Evolutionary conservation across 306 rosid genomes (phyloP), one percentile per base, ranked within the genome.

Genomic region (Fragaria nilgerrensis): DNA sequence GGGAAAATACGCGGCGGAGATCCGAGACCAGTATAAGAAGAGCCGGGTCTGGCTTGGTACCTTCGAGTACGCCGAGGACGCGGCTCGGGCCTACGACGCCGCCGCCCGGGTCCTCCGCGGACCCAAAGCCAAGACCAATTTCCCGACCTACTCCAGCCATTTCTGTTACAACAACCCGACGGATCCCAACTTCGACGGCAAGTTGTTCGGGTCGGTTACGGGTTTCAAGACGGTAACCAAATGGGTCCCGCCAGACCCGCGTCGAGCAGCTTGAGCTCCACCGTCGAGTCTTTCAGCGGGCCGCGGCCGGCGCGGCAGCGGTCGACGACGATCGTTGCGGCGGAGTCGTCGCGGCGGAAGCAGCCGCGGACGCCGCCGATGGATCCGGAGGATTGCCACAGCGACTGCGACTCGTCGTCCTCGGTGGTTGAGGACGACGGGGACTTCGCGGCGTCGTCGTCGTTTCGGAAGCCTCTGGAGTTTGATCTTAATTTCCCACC

Each of bases 1-100:
- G 97, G 97, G 97, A 0, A 82, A 92, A 65, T 93, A 85, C 75
- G 97, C 97, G 0, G 97, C 96, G 23, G 97, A 93, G 92, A 93
- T 93, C 89, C 88, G 97, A 76, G 97, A 92, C 84, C 97, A 96
- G 0, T 79, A 89, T 87, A 93, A 89, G 85, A 93, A 93, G 76
- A 86, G 90, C 3, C 77, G 97, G 43, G 93, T 93, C 1, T 93
- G 97, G 97, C 88, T 93, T 0, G 97, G 97, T 1, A 90, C 97
- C 13, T 93, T 93, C 65, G 94, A 93, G 68, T 90, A 94, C 0
- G 97, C 97, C 1, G 96, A 89, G 78, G 96, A 90, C 49, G 97
- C 96, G 2, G 96, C 96, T 0, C 88, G 90, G 2, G 97, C 97
- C 10, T 90, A 93, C 78, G 97, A 93, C 78, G 58, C 84, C 9